Conservation (phyloP, 192 early-diverging fungal species). For the Podila verticillata region DNA sequence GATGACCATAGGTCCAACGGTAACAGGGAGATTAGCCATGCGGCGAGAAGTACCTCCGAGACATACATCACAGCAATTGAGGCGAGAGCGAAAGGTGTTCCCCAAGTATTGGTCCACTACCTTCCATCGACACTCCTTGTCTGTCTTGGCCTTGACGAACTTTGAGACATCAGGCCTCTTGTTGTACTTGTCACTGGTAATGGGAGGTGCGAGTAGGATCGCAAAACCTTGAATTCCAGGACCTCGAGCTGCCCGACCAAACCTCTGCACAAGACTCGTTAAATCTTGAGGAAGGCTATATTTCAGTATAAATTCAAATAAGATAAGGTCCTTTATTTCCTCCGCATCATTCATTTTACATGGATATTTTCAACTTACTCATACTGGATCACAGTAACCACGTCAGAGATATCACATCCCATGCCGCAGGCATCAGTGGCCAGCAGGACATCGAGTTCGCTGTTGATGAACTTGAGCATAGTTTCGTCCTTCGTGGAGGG, state of each 20-base stretch:
- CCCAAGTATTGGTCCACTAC: conserved; percentile 7
- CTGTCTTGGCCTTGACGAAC: neutral
- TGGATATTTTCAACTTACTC: conserved; percentile 9
- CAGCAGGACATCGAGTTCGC: neutral
- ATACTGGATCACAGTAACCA: conserved; percentile 9
- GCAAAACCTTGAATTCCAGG: neutral
- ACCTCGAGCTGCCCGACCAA: conserved; percentile 13
- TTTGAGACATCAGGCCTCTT: too few relatives aligned
- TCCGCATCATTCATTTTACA: neutral
- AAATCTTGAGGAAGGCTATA: conserved; percentile 13
- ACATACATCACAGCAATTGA: neutral
- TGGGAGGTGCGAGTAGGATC: neutral
- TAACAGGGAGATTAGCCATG: neutral
- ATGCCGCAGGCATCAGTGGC: neutral
- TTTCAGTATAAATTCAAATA: neutral
- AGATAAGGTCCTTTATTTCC: neutral
- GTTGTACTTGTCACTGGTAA: conserved; percentile 1
- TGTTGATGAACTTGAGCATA: neutral
- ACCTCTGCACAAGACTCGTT: conserved; percentile 12
- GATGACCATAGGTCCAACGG: neutral
- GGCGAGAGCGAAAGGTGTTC: neutral
- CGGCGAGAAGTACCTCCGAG: neutral
- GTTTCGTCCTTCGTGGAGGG: neutral
- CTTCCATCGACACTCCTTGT: conserved; percentile 11
- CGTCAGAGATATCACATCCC: neutral